Evolutionary conservation across 1,284 basidiomycete species (phyloP), one percentile per base, ranked within the genome.

Genomic region (Cystobasidium pallidum): DNA sequence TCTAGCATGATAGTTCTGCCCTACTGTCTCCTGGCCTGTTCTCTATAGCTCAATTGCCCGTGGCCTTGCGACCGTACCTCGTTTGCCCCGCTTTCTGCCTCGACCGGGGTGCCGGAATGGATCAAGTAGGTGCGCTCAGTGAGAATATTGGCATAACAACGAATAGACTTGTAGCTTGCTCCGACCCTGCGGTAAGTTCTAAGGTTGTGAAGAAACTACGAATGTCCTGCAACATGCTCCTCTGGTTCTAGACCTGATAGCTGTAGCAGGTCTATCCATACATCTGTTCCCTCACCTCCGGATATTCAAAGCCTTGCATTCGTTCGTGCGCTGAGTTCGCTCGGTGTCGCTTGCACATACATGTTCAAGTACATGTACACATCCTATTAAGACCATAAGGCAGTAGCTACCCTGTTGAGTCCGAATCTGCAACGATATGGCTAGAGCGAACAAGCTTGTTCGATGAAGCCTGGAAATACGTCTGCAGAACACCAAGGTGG

Each of bases 401-500:
- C 82, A 4, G 72, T 79, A 7, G 82, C 85, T 17, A 63, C 87
- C n/a, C 70, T 75, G 3, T 63, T 75, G 24, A 61, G 72, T 11
- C n/a, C 70, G 7, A 77, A 24, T 76, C 78, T 49, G 75, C 79
- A 24, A 82, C 84, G 3, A 79, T 81, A 3, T 90, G 89, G 89
- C 84, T 90, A 0, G 76, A 81, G 13, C 78, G 86, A 26, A 88
- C 88, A 0, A 83, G 82, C 0, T 82, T 90, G 0, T 90, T 90
- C 76, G 85, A 88, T 78, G 85, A 90, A 78, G 86, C 86, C 0
- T 87, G 86, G 86, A 75, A 79, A 10, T 79, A 81, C 45, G 86
- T 87, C 0, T 85, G 85, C 75, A 84, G 83, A 13, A 72, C 71
- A 21, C 79, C 82, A 63, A 90, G 88, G 88, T 90, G 88, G 88